phyloP scores from a whole-genome alignment of 371 early-diverging fungal species.

The Mucor plumbeus region DNA sequence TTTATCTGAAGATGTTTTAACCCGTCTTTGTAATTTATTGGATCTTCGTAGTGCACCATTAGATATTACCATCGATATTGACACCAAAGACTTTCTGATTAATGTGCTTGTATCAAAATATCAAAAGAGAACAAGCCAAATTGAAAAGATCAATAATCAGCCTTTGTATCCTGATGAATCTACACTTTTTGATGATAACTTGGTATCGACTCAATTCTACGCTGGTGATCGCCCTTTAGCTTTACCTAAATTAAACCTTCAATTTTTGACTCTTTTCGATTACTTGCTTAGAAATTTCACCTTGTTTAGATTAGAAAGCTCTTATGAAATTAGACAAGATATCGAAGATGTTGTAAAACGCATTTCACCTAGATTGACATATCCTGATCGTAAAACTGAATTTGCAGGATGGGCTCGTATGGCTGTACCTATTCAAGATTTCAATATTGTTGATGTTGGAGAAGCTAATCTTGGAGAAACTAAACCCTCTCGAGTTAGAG shows the following conservation, averaged over 20 bases:
- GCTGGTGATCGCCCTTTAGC: slow-evolving; percentile 74
- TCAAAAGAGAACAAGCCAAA: slow-evolving; percentile 67
- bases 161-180: slow-evolving; percentile 88
- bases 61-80: slow-evolving; percentile 29
- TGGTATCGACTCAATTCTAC: slow-evolving; percentile 66
- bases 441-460: slow-evolving; percentile 75
- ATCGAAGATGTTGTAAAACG: slow-evolving; percentile 87
- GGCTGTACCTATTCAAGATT: slow-evolving; percentile 73
- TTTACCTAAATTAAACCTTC: slow-evolving; percentile 90
- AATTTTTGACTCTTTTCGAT: slow-evolving; percentile 91
- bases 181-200: slow-evolving; percentile 58
- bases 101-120: slow-evolving; percentile 64
- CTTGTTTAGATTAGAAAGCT: slow-evolving; percentile 82
- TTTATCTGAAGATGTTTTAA: slow-evolving; percentile 52
- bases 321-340: slow-evolving; percentile 86
- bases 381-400: slow-evolving; percentile 63
- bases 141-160: slow-evolving; percentile 68
- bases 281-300: slow-evolving; percentile 87
- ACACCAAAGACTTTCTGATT: slow-evolving; percentile 51
- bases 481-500: slow-evolving; percentile 76
- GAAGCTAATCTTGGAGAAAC: slow-evolving; percentile 79
- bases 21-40: slow-evolving; percentile 59
- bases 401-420: slow-evolving; percentile 95
- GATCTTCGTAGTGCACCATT: slow-evolving; percentile 58
- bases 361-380: slow-evolving; percentile 70